Percentiles rank a stretch among this genome's conserved stretches.
phyloP scores from a whole-genome alignment of 352 stramenopile species.

The Peronospora destructor region DNA sequence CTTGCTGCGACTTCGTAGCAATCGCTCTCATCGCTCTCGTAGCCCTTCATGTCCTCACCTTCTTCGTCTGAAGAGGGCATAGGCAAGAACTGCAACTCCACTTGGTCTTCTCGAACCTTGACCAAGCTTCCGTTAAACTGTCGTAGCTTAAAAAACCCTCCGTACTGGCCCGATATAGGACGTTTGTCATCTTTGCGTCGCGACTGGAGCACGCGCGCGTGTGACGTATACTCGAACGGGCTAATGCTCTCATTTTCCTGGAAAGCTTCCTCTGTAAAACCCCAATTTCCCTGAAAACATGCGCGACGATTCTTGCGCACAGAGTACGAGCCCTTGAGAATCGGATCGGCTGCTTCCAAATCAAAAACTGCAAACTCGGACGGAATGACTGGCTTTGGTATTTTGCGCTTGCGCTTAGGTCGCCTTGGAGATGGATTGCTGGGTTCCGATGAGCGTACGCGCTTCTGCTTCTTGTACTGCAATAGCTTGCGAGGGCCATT shows the following conservation, averaged over 20 bases:
- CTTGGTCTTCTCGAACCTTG: slow-evolving; percentile 50
- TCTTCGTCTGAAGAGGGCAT: slow-evolving; percentile 26
- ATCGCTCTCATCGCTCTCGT: slow-evolving; percentile 21
- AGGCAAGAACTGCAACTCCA: slow-evolving; percentile 62
- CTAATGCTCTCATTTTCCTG: slow-evolving; percentile 29
- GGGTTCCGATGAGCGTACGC: slow-evolving; percentile 2
- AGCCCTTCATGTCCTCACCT: slow-evolving; percentile 18
- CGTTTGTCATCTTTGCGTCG: slow-evolving; percentile 36
- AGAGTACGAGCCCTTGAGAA: slow-evolving; percentile 49
- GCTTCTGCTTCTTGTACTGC: slow-evolving; percentile 25
- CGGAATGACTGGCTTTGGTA: slow-evolving; percentile 21
- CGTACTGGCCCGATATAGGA: slow-evolving; percentile 62
- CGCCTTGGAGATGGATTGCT: slow-evolving; percentile 4
- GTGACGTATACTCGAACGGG: slow-evolving; percentile 65
- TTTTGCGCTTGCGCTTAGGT: slow-evolving; percentile 21
- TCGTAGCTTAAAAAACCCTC: slow-evolving; percentile 61
- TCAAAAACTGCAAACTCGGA: slow-evolving; percentile 50
- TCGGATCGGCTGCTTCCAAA: slow-evolving; percentile 35
- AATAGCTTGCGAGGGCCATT: slow-evolving; percentile 16
- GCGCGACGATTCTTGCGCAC: slow-evolving; percentile 38
- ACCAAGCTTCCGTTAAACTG: slow-evolving; percentile 58
- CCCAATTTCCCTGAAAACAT: slow-evolving; percentile 50
- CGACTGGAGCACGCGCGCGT: slow-evolving; percentile 26
- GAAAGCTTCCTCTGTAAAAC: slow-evolving; percentile 58
- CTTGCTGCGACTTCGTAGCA: slow-evolving; percentile 24